Base-by-base conservation (phyloP, 1,284 basidiomycete species). In the Polyporus tsugae region DNA sequence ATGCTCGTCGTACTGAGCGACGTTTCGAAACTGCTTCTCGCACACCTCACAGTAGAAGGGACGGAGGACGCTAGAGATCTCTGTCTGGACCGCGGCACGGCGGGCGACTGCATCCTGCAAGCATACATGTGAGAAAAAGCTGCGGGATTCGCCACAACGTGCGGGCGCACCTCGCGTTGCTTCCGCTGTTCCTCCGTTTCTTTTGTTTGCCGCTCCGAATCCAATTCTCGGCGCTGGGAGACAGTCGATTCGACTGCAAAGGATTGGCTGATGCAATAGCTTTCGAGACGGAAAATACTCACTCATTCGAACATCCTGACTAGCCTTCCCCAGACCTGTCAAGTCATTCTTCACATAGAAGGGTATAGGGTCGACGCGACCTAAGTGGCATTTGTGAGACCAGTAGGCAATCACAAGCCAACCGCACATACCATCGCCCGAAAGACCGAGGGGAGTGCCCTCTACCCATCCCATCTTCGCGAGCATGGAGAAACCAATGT, bases 1-100 rank as follows among this genome's bases (percentile, higher is more conserved):
- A 77, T 95, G 93, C 75, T 95, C 93, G 72, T 95, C 93, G 74
- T 92, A 95, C 75, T 94, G 93, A 0, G 91, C 89, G 38, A 94
- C 91, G 62, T 86, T 94, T 76, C 89, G 85, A 80, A 94, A 95
- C 77, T 94, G 93, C 77, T 94, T 94, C 72, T 94, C 92, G 80
- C 93, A 95, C 22, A 94, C 84, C 36, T 84, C 81, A 77, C 93
- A 95, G 77, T 93, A 94, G 80, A 95, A 95, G 7, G 92, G 84
- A 41, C 85, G 85, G 61, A 95, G 84, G 4, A 89, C 89, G 62
- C 83, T 84, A 2, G 85, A 86, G 49, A 95, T 87, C 77, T 94
- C 90, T 41, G 82, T 84, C 72, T 89, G 85, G 36, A 94, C 81
- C 6, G 90, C 90, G 15, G 83, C 86, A 71, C 86, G 87, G 66